Evolutionary conservation across 768 basidiomycete species (phyloP).

Genomic region (Pleurotus tuoliensis): DNA sequence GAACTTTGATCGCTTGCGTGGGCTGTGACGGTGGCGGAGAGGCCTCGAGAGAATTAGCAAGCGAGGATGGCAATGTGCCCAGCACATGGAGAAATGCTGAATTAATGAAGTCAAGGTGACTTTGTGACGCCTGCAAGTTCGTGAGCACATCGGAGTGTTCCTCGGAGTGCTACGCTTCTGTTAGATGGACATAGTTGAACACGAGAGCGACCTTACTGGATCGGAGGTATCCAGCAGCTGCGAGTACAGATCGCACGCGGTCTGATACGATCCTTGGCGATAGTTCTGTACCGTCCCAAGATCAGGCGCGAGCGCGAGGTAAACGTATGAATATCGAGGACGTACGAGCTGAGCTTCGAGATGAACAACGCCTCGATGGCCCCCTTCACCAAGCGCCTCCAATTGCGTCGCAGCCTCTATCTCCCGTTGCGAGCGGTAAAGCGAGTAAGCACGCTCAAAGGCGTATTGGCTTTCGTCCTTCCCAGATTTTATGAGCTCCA

Average conservation of each 20-base stretch:
- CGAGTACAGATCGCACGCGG: constrained; percentile 74
- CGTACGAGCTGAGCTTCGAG: constrained; percentile 87
- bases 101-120: constrained; percentile 81
- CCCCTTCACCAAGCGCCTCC: constrained; percentile 41
- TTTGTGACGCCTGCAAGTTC: constrained; percentile 79
- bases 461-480: constrained; percentile 25
- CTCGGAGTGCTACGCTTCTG: constrained; percentile 59
- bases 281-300: constrained; percentile 49
- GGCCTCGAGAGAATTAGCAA: constrained; percentile 55
- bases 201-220: constrained; percentile 47
- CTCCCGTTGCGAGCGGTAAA: constrained; percentile 82
- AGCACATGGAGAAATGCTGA: constrained; percentile 62
- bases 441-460: constrained; percentile 77
- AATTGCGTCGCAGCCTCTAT: constrained; percentile 59
- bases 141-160: constrained; percentile 85
- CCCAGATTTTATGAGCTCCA: constrained; percentile 44
- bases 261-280: constrained; percentile 70
- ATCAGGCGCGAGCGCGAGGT: too few relatives aligned
- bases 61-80: constrained; percentile 50
- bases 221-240: constrained; percentile 76
- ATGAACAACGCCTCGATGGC: constrained; percentile 65
- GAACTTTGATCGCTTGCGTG: constrained; percentile 18
- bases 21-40: constrained; percentile 53
- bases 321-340: constrained; percentile 6
- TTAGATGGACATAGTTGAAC: constrained; percentile 5